Conservation (phyloP, 371 early-diverging fungal species). For the Mucor saturninus region DNA sequence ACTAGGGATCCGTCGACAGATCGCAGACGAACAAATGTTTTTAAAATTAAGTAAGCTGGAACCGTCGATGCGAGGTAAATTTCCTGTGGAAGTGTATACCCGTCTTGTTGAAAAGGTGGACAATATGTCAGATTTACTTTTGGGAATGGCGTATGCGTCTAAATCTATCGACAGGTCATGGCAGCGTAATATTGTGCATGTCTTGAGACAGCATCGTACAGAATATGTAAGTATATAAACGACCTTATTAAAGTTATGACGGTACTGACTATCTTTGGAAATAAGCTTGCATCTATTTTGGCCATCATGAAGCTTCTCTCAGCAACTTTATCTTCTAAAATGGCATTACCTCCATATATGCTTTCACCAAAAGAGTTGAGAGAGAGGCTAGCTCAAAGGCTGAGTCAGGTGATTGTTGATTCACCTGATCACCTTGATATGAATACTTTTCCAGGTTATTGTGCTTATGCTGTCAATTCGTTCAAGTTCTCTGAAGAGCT, state of each 20-base stretch:
- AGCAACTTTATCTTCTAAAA: constrained; percentile 44
- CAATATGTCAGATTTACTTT: constrained; percentile 46
- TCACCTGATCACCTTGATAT: constrained; percentile 28
- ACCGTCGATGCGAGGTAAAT: constrained; percentile 51
- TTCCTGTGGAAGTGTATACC: constrained; percentile 37
- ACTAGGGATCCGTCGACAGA: constrained; percentile 43
- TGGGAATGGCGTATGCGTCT: constrained; percentile 41
- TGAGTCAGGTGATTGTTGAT: constrained; percentile 21
- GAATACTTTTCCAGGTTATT: constrained; percentile 37
- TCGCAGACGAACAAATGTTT: constrained; percentile 45
- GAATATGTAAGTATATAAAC: constrained; percentile 42
- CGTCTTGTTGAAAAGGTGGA: constrained; percentile 43
- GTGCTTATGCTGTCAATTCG: constrained; percentile 42
- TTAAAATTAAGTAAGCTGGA: constrained; percentile 37
- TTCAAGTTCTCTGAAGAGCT: constrained; percentile 38
- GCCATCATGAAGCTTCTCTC: constrained; percentile 48
- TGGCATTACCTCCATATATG: constrained; percentile 49
- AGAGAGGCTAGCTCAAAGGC: constrained; percentile 16
- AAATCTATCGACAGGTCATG: constrained; percentile 26
- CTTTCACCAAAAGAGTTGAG: constrained; percentile 36
- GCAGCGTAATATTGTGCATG: constrained; percentile 30
- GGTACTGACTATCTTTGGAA: background rate
- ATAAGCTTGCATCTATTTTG: constrained; percentile 44
- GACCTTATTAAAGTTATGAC: background rate
- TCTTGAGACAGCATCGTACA: constrained; percentile 32